These are phyloP conservation scores for Solanum commersonii DNA, from an alignment of 257 asterid species.

Conservation along the genomic window DNA sequence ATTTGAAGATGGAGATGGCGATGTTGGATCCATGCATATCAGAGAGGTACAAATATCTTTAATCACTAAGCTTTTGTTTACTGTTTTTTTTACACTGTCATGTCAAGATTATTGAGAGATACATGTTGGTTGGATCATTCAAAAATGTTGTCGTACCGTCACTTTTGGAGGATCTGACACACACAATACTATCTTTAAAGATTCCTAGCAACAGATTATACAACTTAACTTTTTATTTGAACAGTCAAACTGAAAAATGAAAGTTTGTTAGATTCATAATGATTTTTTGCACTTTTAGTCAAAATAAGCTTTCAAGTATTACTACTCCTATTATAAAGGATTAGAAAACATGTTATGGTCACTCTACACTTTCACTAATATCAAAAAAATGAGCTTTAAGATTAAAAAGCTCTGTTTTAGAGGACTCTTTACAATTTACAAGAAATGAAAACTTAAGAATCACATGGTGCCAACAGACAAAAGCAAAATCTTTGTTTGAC, in stretches of 20 bases:
- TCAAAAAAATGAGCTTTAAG: conserved; percentile 8
- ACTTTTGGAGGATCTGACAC: neutral
- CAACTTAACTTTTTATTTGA: neutral
- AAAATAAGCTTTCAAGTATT: conserved; percentile 9
- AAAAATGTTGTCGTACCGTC: neutral
- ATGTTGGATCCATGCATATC: conserved; percentile 85
- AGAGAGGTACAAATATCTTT: conserved; percentile 47
- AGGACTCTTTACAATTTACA: conserved; percentile 8
- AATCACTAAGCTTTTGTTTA: too few species aligned
- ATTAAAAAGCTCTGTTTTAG: conserved; percentile 4
- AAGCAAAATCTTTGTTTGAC: neutral
- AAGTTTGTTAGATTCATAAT: neutral
- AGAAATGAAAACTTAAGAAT: conserved; percentile 12
- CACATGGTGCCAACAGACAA: conserved; percentile 31
- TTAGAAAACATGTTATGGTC: conserved; percentile 5
- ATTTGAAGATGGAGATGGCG: conserved; percentile 93
- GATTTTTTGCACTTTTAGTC: conserved; percentile 11
- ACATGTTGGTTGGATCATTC: neutral
- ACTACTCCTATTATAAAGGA: neutral
- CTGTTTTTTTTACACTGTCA: neutral
- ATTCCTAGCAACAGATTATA: neutral
- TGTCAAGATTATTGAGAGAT: neutral
- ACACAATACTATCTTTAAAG: neutral
- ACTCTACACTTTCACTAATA: conserved; percentile 21
- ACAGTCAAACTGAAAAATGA: neutral